Base-by-base conservation (phyloP, 805 yeast genomes). In the Kregervanrija pseudodelftensis region DNA sequence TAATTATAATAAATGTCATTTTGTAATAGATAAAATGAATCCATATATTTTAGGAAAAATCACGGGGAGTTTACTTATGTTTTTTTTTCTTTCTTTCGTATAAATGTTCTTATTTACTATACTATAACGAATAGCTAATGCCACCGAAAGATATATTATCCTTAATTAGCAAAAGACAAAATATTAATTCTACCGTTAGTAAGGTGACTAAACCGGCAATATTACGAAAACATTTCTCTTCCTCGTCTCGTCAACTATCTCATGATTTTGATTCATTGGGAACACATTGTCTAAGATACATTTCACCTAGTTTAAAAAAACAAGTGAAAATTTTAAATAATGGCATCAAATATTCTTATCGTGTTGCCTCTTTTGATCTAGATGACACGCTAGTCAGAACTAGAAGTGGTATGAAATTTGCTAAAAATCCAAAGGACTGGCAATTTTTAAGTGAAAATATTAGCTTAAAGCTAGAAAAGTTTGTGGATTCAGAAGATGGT, bases 301-400 rank as follows among this genome's bases (percentile, higher is more conserved):
- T 30, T 8, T 40, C 42, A 8, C 49, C 44, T 35, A 41, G 11
- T 14, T 33, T 17, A 36, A 31, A 30, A 22, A 33, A 32, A 5
- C 30, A 15, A 10, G 4, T 13, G 12, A 16, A 11, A 13, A 30
- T 11, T n/a, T 10, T 11, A 17, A 11, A 13, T 33, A 33, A 5
- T 35, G 4, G 37, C 5, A 16, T 5, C 11, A 12, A 13, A 15
- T 22, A 22, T 22, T 22, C 22, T 3, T 12, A 28, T 34, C n/a
- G 40, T 8, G 39, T 48, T 9, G 87, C 87, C 2, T 84, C 85
- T 0, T 91, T 90, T 62, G 98, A 91, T 61, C 67, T 91, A 41
- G 99, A 91, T 66, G 82, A 78, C 8, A 91, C 98, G 0, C 53
- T 91, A 8, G 76, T 87, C 0, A 58, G 59, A 12, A 80, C 96